Percentiles rank a stretch among this genome's conserved stretches.
Conservation (phyloP, 2,329 filamentous ascomycete species). For the Mollisiaceae sp. region DNA sequence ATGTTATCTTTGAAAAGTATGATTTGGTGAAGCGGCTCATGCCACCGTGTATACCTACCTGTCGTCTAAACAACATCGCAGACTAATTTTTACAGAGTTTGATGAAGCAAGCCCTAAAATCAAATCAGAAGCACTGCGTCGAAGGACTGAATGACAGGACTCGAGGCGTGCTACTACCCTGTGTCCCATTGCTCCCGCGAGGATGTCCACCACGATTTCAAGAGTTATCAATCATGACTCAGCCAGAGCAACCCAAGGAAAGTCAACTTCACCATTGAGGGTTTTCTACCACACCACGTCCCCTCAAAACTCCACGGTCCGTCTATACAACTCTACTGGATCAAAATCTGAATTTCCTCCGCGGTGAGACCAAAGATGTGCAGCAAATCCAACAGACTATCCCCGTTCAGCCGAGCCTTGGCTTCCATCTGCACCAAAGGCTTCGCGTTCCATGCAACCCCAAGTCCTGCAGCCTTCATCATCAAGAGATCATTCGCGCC, state of each 20-base stretch:
- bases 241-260: background rate
- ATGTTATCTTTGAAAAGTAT: too few relatives aligned
- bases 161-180: background rate
- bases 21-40: too few relatives aligned
- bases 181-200: background rate
- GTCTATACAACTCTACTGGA: slow-evolving; percentile 11
- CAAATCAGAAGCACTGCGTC: too few relatives aligned
- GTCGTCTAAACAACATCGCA: too few relatives aligned
- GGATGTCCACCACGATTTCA: background rate
- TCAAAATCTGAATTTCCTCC: slow-evolving; percentile 59
- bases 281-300: background rate
- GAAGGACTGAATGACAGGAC: too few relatives aligned
- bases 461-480: slow-evolving; percentile 76
- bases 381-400: slow-evolving; percentile 72
- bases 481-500: slow-evolving; percentile 84
- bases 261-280: background rate
- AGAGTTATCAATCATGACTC: background rate
- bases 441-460: slow-evolving; percentile 86
- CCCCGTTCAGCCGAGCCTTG: slow-evolving; percentile 72
- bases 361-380: slow-evolving; percentile 75
- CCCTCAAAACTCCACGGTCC: background rate
- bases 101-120: too few relatives aligned
- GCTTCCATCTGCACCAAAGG: slow-evolving; percentile 81
- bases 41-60: too few relatives aligned
- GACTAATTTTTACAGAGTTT: too few relatives aligned